Conservation (phyloP, 2,329 filamentous ascomycete genomes). For the Byssoonygena ceratinophila region DNA sequence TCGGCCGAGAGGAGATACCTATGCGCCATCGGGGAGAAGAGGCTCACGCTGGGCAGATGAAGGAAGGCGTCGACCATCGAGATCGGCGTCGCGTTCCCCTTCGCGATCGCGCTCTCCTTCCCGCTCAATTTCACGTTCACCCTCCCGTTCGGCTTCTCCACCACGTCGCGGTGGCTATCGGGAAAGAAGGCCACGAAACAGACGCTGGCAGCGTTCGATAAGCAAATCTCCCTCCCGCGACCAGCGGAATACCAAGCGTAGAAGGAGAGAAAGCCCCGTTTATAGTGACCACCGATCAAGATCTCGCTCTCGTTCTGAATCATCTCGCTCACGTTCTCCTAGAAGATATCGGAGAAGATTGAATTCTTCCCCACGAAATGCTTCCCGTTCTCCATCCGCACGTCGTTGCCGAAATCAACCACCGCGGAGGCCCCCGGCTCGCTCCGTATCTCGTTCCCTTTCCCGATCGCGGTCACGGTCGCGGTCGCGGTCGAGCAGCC, state of each 20-base stretch:
- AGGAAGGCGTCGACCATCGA: conserved; percentile 32
- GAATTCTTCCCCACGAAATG: conserved; percentile 31
- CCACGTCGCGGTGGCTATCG: conserved; percentile 24
- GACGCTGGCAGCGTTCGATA: conserved; percentile 26
- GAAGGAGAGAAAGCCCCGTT: conserved; percentile 32
- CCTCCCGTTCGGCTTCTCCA: conserved; percentile 16
- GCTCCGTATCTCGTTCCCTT: conserved; percentile 30
- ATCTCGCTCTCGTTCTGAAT: conserved; percentile 40
- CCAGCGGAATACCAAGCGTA: conserved; percentile 27
- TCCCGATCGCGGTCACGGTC: conserved; percentile 28
- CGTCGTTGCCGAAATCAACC: conserved; percentile 23
- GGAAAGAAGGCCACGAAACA: conserved; percentile 21
- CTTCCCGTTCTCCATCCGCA: conserved; percentile 28
- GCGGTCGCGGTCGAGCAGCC: conserved; percentile 29
- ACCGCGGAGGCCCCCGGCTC: conserved; percentile 21
- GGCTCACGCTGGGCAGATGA: conserved; percentile 24
- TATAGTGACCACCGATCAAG: conserved; percentile 35
- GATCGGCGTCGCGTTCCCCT: conserved; percentile 25
- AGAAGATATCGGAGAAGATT: conserved; percentile 38
- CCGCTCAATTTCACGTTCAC: conserved; percentile 27
- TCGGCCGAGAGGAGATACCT: conserved; percentile 46
- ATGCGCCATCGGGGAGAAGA: conserved; percentile 41
- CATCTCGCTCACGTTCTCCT: conserved; percentile 47
- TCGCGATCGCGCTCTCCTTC: conserved; percentile 26
- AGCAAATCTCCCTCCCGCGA: conserved; percentile 35